Percentiles rank a stretch among this genome's conserved stretches.
Evolutionary conservation across 306 rosid species (phyloP).

Genomic region (Castanea mollissima): DNA sequence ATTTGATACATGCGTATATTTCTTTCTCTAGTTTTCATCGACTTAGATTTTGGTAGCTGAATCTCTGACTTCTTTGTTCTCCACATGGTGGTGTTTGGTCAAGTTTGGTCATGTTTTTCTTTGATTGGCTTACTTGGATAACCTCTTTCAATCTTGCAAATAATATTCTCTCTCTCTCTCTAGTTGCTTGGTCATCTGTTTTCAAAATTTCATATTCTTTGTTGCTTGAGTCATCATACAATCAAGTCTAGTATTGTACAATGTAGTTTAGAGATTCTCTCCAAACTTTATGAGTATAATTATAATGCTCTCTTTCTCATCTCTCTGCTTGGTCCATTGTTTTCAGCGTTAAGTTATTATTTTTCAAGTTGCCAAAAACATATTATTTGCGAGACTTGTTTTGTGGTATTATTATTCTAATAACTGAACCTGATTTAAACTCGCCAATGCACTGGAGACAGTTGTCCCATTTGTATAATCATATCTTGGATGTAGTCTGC

Average conservation of each 20-base stretch:
- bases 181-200: background rate
- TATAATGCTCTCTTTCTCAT: background rate
- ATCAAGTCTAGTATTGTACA: background rate
- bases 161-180: background rate
- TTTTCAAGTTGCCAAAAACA: background rate
- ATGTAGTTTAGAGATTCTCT: background rate
- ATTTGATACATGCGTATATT: background rate
- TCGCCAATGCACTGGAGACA: background rate
- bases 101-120: conserved; percentile 21
- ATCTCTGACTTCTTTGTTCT: conserved; percentile 13
- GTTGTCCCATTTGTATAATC: background rate
- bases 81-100: conserved; percentile 2
- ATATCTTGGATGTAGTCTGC: background rate
- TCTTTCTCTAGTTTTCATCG: background rate
- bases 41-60: conserved; percentile 15
- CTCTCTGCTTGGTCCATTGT: background rate
- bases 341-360: background rate
- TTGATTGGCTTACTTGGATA: conserved; percentile 13
- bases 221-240: background rate
- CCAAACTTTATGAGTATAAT: background rate
- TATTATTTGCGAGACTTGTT: background rate
- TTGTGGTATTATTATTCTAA: background rate
- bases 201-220: background rate
- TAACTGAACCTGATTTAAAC: background rate
- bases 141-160: background rate